phyloP scores from a whole-genome alignment of 345 rosid genomes.

The thale cress (Arabidopsis thaliana) region TAIR10.1 NC_003070.9:26630001-26630500 shows the following conservation, averaged over 20 bases:
- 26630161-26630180: constrained; percentile 54
- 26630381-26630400: constrained; percentile 13
- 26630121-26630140: constrained; percentile 69
- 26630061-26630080: constrained; percentile 67
- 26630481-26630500: constrained; percentile 90
- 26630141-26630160: constrained; percentile 80
- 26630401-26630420: constrained; percentile 31
- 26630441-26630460: constrained; percentile 24
- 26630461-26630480: constrained; percentile 49
- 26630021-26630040: neutral
- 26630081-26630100: constrained; percentile 75
- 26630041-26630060: constrained; percentile 39
- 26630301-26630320: constrained; percentile 57
- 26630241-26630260: constrained; percentile 68
- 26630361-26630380: constrained; percentile 35
- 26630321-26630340: constrained; percentile 12
- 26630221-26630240: constrained; percentile 18
- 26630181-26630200: constrained; percentile 35
- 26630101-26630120: constrained; percentile 78
- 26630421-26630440: constrained; percentile 36
- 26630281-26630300: constrained; percentile 82
- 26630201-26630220: neutral
- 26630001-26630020: constrained; percentile 24
- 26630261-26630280: constrained; percentile 67
- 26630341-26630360: constrained; percentile 32